These are phyloP conservation scores for Truncatella angustata DNA, from an alignment of 2,329 filamentous ascomycete genomes.

Conservation along the genomic window DNA sequence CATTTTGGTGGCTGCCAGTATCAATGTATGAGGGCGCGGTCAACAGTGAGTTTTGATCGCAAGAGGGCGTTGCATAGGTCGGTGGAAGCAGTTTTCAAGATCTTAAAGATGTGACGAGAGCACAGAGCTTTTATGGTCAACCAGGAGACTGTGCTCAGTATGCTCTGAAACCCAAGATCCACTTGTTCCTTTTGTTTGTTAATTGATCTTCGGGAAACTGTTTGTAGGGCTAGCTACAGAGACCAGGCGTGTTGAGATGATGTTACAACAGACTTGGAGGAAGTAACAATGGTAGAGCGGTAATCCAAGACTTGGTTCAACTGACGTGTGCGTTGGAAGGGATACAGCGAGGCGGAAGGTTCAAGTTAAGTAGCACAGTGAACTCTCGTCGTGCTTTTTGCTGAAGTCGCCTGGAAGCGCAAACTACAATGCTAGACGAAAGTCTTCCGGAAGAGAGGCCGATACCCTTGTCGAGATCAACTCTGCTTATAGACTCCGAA, in stretches of 20 bases:
- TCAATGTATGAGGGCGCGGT: not conserved
- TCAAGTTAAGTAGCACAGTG: conserved; percentile 1
- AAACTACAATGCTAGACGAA: not conserved
- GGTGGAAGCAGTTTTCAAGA: not conserved
- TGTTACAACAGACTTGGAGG: not conserved
- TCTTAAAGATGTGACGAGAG: conserved; percentile 11
- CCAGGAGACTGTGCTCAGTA: not conserved
- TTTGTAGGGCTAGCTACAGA: conserved; percentile 11
- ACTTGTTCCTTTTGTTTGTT: conserved; percentile 11
- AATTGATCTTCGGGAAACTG: conserved; percentile 3
- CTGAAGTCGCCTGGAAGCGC: no score
- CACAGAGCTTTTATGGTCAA: conserved; percentile 13
- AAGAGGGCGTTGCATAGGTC: not conserved
- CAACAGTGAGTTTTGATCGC: not conserved
- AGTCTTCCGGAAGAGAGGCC: not conserved
- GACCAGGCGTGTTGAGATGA: conserved; percentile 4
- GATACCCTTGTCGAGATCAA: not conserved
- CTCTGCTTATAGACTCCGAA: not conserved
- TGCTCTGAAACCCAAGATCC: conserved; percentile 7
- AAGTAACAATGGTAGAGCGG: not conserved
- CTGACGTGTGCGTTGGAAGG: not conserved
- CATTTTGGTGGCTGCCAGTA: not conserved
- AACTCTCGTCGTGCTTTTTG: not conserved
- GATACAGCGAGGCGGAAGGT: conserved; percentile 1
- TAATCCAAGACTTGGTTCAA: not conserved